Base-by-base conservation (phyloP, 139 green algal genomes). In the Gonium pectorale region DNA sequence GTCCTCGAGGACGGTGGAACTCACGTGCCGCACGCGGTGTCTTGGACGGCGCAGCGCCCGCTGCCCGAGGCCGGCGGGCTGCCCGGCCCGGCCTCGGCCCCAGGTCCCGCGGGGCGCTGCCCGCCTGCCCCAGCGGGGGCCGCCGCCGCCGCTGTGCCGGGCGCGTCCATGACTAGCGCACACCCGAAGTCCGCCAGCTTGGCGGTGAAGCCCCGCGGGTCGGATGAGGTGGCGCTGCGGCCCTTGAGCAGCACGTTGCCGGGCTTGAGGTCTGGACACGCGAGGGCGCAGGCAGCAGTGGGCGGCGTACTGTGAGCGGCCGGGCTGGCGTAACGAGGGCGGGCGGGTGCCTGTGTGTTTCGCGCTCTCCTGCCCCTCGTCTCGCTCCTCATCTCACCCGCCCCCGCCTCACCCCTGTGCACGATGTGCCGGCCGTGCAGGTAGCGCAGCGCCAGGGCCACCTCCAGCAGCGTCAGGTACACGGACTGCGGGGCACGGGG, bases 391-490 rank as follows among this genome's bases (percentile, higher is more conserved):
- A n/a, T n/a, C n/a, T n/a, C n/a, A n/a, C n/a, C n/a, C 54, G 54
- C 54, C 29, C 33, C 35, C 29, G n/a, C 40, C 46, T 22, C 46
- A 60, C 46, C 72, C 26, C 72, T 15, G 72, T 80, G 72, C 27
- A 67, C 52, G 35, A 80, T 67, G 72, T 80, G 24, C 3, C 72
- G 51, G 37, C 33, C 72, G 49, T 80, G 72, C 33, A 80, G 51
- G 52, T 80, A 80, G 9, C 72, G 26, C 51, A 80, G 52, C 33
- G 72, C 72, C 72, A 80, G 72, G 2, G 72, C 72, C 72, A 80
- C 72, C 49, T 80, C 72, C 72, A 80, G 72, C 51, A 80, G 52
- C 35, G 72, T 80, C 35, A 80, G 51, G 72, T 49, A 67, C 37
- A 80, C 52, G 43, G 51, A 51, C 72, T 80, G 72, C 29, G 40